Percentiles rank a stretch among this genome's conserved stretches.
Conservation (phyloP, 768 basidiomycete species). For the Suillus tomentosus region DNA sequence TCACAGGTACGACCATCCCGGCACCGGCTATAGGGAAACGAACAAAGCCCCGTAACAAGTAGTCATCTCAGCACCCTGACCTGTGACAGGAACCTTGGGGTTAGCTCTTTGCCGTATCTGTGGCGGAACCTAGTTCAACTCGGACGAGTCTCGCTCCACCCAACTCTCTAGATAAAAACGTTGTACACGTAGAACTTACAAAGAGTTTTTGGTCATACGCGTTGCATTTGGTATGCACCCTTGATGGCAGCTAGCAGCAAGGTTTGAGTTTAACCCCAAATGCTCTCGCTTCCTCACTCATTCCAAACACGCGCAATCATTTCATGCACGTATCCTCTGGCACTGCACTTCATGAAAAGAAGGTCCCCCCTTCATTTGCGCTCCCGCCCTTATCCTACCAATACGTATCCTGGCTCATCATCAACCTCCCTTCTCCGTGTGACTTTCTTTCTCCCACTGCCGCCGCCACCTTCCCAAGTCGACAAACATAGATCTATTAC, state of each 20-base stretch:
- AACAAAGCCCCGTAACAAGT: not conserved
- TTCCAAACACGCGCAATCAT: not conserved
- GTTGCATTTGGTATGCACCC: not conserved
- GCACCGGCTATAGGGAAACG: slow-evolving; percentile 24
- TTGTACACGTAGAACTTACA: not conserved
- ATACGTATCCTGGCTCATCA: not conserved
- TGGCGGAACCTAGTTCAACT: slow-evolving; percentile 4
- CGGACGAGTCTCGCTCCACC: not conserved
- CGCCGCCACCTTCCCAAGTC: slow-evolving; percentile 6
- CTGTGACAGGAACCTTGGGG: slow-evolving; percentile 7
- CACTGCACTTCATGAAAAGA: slow-evolving; percentile 2
- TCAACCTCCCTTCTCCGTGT: not conserved
- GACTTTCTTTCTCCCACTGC: slow-evolving; percentile 1
- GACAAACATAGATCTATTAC: not conserved
- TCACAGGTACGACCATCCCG: too few species aligned
- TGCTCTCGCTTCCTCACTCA: not conserved
- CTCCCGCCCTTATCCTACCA: slow-evolving; percentile 4
- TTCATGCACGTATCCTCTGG: not conserved
- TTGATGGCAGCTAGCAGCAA: not conserved
- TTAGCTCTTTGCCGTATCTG: slow-evolving; percentile 6
- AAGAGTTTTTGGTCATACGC: not conserved
- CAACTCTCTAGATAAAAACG: not conserved
- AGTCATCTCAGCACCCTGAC: slow-evolving; percentile 3
- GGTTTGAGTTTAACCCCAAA: slow-evolving; percentile 8
- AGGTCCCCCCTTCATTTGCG: slow-evolving; percentile 3